Percentiles rank a stretch among this genome's conserved stretches.
These are phyloP conservation scores for Fusarium guadeloupense DNA, from an alignment of 2,329 filamentous ascomycete genomes.

Conservation along the genomic window DNA sequence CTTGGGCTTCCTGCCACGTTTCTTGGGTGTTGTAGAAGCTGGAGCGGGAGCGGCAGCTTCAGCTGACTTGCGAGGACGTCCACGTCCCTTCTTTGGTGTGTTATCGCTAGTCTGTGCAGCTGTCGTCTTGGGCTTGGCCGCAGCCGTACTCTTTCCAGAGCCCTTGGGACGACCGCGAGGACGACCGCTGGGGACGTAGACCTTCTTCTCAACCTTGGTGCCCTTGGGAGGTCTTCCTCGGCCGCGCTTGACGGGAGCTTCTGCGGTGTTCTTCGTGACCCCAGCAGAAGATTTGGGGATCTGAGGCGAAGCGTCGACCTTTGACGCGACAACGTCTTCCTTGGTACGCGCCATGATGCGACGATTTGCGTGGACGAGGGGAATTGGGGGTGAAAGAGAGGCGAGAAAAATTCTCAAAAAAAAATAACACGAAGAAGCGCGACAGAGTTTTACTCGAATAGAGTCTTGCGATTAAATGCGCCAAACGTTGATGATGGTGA, in stretches of 20 bases:
- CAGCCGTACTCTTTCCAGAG: constrained; percentile 44
- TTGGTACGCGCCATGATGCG: constrained; percentile 49
- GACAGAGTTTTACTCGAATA: neutral
- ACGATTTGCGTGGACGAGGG: constrained; percentile 1
- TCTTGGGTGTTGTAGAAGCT: constrained; percentile 35
- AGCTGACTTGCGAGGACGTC: constrained; percentile 44
- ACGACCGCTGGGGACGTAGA: constrained; percentile 53
- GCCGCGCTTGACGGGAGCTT: constrained; percentile 47
- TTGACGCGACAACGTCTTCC: constrained; percentile 40
- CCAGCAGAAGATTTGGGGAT: constrained; percentile 48
- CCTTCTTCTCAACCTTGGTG: constrained; percentile 33
- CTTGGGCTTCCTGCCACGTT: constrained; percentile 44
- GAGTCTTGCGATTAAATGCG: neutral
- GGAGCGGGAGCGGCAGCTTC: constrained; percentile 23
- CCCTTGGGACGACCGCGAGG: constrained; percentile 60
- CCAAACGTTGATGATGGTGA: constrained; percentile 9
- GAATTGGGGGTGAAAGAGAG: neutral
- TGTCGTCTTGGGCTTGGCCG: constrained; percentile 1
- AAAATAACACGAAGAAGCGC: constrained; percentile 16
- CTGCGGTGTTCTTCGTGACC: constrained; percentile 52
- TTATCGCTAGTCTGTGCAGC: constrained; percentile 8
- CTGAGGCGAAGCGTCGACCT: constrained; percentile 27
- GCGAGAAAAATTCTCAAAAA: constrained; percentile 19
- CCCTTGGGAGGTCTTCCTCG: constrained; percentile 56
- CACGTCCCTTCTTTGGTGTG: constrained; percentile 30